These are phyloP conservation scores for Spathaspora arborariae DNA, from an alignment of 805 yeast species.

Conservation along the genomic window DNA sequence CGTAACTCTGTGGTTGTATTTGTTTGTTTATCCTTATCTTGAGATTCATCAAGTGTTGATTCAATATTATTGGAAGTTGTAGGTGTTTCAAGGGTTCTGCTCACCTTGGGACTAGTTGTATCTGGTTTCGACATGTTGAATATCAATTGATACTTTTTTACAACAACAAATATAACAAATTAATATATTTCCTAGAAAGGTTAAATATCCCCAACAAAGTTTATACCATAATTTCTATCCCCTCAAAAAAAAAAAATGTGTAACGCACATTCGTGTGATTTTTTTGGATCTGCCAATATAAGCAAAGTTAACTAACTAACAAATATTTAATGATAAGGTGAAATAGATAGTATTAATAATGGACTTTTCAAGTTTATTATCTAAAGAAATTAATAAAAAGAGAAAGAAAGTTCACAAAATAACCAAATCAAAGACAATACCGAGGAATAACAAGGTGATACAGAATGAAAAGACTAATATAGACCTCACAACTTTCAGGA, in stretches of 20 bases:
- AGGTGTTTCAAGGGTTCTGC: neutral
- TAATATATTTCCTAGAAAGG: too few relatives aligned
- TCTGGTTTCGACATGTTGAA: neutral
- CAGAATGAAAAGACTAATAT: slow-evolving; percentile 5
- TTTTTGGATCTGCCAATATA: neutral
- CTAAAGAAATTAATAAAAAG: slow-evolving; percentile 48
- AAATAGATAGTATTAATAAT: slow-evolving; percentile 18
- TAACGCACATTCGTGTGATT: neutral
- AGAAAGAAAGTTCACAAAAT: slow-evolving; percentile 17
- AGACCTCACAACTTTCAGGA: slow-evolving; percentile 11
- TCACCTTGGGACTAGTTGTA: neutral
- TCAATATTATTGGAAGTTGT: neutral
- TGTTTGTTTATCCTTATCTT: neutral
- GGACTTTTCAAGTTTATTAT: slow-evolving; percentile 47
- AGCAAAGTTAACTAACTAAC: neutral
- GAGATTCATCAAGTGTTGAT: neutral
- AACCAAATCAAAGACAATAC: slow-evolving; percentile 9
- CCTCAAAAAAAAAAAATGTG: neutral
- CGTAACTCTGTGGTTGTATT: slow-evolving; percentile 17
- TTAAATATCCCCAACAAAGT: too few relatives aligned
- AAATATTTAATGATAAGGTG: neutral
- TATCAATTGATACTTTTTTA: neutral
- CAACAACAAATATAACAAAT: too few relatives aligned
- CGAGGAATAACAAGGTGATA: slow-evolving; percentile 7
- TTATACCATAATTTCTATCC: neutral